Evolutionary conservation across 345 rosid genomes (phyloP).

Genomic region (Sapria himalayana): DNA sequence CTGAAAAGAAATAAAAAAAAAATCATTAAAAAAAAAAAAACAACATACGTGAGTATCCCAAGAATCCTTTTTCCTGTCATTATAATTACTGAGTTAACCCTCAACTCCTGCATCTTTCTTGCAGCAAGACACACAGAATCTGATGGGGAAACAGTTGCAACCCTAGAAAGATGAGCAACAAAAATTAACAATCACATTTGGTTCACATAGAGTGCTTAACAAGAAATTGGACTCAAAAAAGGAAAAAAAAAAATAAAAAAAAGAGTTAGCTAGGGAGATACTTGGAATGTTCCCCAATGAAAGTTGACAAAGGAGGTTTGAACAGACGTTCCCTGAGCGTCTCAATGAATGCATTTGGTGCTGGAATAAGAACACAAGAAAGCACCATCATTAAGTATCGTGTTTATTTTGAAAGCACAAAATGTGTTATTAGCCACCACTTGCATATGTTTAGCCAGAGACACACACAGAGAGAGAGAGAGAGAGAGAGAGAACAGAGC

Average conservation of each 20-base stretch:
- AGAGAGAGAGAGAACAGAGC: no score
- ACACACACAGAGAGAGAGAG: no score
- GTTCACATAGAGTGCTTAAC: no score
- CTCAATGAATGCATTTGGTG: constrained; percentile 66
- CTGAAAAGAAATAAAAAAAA: no score
- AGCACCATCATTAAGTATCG: neutral
- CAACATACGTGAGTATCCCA: constrained; percentile 72
- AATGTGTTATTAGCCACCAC: no score
- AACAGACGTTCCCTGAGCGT: constrained; percentile 91
- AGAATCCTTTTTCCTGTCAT: constrained; percentile 41
- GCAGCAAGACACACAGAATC: constrained; percentile 90
- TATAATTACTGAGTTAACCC: constrained; percentile 60
- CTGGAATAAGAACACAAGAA: constrained; percentile 17
- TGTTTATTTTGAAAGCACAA: no score
- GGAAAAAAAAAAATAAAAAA: constrained; percentile 1
- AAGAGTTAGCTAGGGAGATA: constrained; percentile 9
- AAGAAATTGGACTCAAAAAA: no score
- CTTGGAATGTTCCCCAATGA: constrained; percentile 55
- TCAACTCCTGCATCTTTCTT: constrained; percentile 59
- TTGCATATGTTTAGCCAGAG: no score
- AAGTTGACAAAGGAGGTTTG: constrained; percentile 81
- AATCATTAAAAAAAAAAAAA: constrained; percentile 6
- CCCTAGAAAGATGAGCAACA: constrained; percentile 19
- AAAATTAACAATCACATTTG: constrained; percentile 7
- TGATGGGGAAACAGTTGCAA: constrained; percentile 52